Evolutionary conservation across 1,139 yeast species (phyloP), one percentile per base, ranked within the genome.

Genomic region (Fermentozyma sake): DNA sequence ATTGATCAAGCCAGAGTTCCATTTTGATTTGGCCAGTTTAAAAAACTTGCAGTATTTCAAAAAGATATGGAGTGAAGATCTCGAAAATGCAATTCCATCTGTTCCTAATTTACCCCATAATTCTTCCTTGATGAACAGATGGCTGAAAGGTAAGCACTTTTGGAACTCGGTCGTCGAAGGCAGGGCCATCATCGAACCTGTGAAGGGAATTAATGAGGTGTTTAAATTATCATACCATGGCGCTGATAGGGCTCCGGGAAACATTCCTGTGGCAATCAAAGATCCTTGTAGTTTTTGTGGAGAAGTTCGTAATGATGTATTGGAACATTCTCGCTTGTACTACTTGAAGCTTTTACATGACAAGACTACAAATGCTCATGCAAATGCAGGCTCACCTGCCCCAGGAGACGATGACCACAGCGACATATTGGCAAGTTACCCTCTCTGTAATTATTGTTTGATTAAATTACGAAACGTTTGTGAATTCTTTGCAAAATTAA

Each of bases 401-500:
- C 12, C 23, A 7, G 26, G 26, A 14, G 38, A 34, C 3, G 33
- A 35, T 7, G 38, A 33, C 3, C 31, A 30, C 18, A 59, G 52
- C 18, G 57, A 55, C 6, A 50, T 69, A 15, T 40, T 58, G 17
- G 64, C 58, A 10, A 46, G 49, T 27, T 81, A 82, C 44, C 86
- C 95, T n/a, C 61, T 89, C 26, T 91, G 97, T 52, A 80, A 80
- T 41, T 80, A 76, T 48, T 91, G 97, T 57, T 64, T 89, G 28
- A 69, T 79, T 31, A 79, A 86, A 43, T 71, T 87, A 29, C 72
- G 97, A 42, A 76, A 83, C 34, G 76, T 80, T 17, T 79, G 95
- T 59, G 91, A 86, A 38, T 70, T 83, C 44, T 76, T 79, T 55
- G 80, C 91, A 30, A 77, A 82, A 42, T 56, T 86, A 37, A 68